Evolutionary conservation across 345 rosid genomes (phyloP).

Genomic region (Kernera saxatilis): DNA sequence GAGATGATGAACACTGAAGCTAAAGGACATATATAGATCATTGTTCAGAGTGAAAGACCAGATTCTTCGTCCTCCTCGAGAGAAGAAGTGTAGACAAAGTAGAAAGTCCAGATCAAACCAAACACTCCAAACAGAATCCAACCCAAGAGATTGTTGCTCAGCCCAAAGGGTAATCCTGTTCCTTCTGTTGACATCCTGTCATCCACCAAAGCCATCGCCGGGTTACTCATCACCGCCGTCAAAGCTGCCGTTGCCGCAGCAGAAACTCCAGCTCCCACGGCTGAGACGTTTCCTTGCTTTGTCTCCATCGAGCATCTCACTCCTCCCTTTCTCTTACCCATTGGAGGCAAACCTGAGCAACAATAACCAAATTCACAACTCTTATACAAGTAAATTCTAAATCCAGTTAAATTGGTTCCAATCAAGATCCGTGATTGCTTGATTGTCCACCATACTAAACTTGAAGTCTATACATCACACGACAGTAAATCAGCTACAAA

Average conservation of each 20-base stretch:
- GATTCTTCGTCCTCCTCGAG: slow-evolving; percentile 85
- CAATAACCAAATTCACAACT: background rate
- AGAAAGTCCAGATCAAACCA: slow-evolving; percentile 79
- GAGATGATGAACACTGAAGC: background rate
- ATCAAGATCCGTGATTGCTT: background rate
- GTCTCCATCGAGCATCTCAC: slow-evolving; percentile 54
- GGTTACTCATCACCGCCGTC: slow-evolving; percentile 52
- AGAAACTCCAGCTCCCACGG: slow-evolving; percentile 35
- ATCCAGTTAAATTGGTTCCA: background rate
- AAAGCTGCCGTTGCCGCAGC: slow-evolving; percentile 45
- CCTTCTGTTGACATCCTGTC: slow-evolving; percentile 91
- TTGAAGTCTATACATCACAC: background rate
- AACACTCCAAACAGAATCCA: slow-evolving; percentile 91
- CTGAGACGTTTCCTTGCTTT: slow-evolving; percentile 22
- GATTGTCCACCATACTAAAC: no score
- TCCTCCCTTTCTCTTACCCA: slow-evolving; percentile 46
- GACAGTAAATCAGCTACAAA: background rate
- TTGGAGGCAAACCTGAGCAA: slow-evolving; percentile 55
- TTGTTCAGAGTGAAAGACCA: slow-evolving; percentile 69
- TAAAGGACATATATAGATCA: background rate
- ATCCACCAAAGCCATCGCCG: slow-evolving; percentile 86
- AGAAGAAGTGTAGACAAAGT: slow-evolving; percentile 53
- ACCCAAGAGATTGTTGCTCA: slow-evolving; percentile 92
- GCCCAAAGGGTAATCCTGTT: slow-evolving; percentile 85
- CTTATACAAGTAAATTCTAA: background rate